These are phyloP conservation scores for Rutstroemia sp. DNA, from an alignment of 2,329 filamentous ascomycete genomes.

Conservation along the genomic window DNA sequence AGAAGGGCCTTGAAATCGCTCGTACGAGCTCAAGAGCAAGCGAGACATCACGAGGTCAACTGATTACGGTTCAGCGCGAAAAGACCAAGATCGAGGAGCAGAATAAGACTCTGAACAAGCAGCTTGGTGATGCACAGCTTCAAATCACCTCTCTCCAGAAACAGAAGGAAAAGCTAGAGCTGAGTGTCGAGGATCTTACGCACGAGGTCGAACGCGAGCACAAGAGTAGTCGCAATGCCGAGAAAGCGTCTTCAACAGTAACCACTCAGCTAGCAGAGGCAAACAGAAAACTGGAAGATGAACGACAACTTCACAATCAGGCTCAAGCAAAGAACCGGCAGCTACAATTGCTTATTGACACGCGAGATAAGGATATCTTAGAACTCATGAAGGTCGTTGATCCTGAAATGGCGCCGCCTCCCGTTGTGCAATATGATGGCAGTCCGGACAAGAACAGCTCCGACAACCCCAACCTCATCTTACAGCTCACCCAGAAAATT, in stretches of 20 bases:
- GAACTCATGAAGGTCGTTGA: constrained; percentile 82
- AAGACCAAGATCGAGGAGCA: constrained; percentile 79
- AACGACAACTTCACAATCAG: constrained; percentile 76
- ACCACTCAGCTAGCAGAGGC: constrained; percentile 81
- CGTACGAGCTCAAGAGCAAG: constrained; percentile 79
- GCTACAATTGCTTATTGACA: constrained; percentile 71
- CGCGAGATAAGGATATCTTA: constrained; percentile 73
- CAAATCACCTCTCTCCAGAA: constrained; percentile 81
- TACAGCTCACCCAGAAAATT: constrained; percentile 78
- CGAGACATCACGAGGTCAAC: constrained; percentile 72
- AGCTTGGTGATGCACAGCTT: constrained; percentile 79
- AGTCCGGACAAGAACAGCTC: constrained; percentile 52
- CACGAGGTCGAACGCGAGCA: constrained; percentile 88
- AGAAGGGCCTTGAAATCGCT: constrained; percentile 94
- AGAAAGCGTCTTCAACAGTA: constrained; percentile 75
- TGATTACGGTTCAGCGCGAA: constrained; percentile 71
- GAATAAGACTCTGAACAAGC: constrained; percentile 70
- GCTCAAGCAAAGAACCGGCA: constrained; percentile 80
- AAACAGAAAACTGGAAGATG: constrained; percentile 84
- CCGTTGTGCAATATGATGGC: constrained; percentile 47
- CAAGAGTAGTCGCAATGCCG: constrained; percentile 81
- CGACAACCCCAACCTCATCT: constrained; percentile 52
- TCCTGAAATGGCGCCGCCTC: constrained; percentile 45
- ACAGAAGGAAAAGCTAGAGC: constrained; percentile 84
- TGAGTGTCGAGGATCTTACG: constrained; percentile 84